Conservation (phyloP, 208 protist genomes). For the Herpetomonas muscarum region DNA sequence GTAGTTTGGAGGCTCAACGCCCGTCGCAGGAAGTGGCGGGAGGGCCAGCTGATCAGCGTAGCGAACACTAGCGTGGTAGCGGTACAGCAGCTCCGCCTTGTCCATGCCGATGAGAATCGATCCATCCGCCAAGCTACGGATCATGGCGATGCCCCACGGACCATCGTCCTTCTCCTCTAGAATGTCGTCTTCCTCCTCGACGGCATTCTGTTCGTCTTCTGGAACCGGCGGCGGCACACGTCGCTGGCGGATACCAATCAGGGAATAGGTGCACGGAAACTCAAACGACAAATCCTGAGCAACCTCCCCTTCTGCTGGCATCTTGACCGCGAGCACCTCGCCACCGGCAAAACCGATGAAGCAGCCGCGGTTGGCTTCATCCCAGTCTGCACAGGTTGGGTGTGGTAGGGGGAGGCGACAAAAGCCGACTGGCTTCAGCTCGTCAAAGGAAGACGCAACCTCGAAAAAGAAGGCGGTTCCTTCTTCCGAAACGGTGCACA, state of each 20-base stretch:
- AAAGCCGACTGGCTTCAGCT: slow-evolving; percentile 74
- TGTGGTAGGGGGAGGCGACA: slow-evolving; percentile 49
- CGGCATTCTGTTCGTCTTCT: slow-evolving; percentile 46
- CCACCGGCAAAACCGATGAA: slow-evolving; percentile 71
- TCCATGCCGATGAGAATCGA: slow-evolving; percentile 57
- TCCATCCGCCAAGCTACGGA: slow-evolving; percentile 18
- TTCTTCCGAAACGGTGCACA: slow-evolving; percentile 82
- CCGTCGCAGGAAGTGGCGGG: slow-evolving; percentile 81
- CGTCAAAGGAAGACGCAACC: slow-evolving; percentile 15
- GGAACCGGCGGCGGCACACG: slow-evolving; percentile 49
- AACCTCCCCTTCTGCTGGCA: slow-evolving; percentile 39
- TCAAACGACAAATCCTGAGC: slow-evolving; percentile 66
- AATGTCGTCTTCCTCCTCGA: slow-evolving; percentile 54
- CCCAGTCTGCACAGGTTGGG: slow-evolving; percentile 67
- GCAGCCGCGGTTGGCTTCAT: slow-evolving; percentile 36
- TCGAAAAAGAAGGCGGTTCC: slow-evolving; percentile 93
- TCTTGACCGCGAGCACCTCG: slow-evolving; percentile 55
- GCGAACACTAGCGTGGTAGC: slow-evolving; percentile 52
- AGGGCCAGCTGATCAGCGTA: slow-evolving; percentile 52
- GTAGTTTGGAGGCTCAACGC: slow-evolving; percentile 77
- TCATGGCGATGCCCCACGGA: slow-evolving; percentile 60
- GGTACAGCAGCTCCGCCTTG: slow-evolving; percentile 70
- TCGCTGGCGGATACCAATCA: slow-evolving; percentile 77
- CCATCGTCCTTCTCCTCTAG: slow-evolving; percentile 79
- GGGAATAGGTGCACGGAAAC: slow-evolving; percentile 50